Conservation (phyloP, 768 basidiomycete species). For the Mrakia frigida region DNA sequence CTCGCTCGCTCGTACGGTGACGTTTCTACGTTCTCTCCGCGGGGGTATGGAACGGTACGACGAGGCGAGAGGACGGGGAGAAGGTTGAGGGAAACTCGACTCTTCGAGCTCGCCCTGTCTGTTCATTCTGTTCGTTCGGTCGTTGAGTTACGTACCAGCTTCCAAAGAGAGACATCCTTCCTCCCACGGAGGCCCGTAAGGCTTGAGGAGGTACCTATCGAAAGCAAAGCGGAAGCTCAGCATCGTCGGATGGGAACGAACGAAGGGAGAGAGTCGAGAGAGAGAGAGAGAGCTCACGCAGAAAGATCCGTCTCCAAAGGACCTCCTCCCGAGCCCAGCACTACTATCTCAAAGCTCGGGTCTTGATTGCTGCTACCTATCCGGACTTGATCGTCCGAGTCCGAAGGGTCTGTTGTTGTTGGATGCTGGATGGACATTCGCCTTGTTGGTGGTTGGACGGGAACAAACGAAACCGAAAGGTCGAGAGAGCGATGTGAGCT, state of each 20-base stretch:
- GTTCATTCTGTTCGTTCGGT: no score
- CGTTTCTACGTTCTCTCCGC: no score
- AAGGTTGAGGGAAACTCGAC: not conserved
- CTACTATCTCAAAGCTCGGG: conserved; percentile 43
- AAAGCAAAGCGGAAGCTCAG: conserved; percentile 32
- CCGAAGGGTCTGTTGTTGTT: not conserved
- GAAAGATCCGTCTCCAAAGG: conserved; percentile 85
- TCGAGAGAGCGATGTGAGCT: not conserved
- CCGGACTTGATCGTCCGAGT: not conserved
- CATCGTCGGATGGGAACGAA: no score
- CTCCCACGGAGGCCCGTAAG: conserved; percentile 60
- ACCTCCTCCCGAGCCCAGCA: conserved; percentile 72
- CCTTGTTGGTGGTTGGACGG: not conserved
- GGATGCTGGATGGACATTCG: not conserved
- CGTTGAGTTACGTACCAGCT: conserved; percentile 58
- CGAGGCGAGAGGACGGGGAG: not conserved
- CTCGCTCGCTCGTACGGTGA: no score
- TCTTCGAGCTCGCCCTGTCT: not conserved
- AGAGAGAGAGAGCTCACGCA: conserved; percentile 53
- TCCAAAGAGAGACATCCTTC: conserved; percentile 80
- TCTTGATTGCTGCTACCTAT: not conserved
- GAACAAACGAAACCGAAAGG: not conserved
- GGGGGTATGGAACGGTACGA: no score
- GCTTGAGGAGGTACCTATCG: conserved; percentile 80
- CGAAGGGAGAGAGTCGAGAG: conserved; percentile 34